These are phyloP conservation scores for Xerocomus amazonicus DNA, from an alignment of 1,284 basidiomycete species.

Conservation along the genomic window DNA sequence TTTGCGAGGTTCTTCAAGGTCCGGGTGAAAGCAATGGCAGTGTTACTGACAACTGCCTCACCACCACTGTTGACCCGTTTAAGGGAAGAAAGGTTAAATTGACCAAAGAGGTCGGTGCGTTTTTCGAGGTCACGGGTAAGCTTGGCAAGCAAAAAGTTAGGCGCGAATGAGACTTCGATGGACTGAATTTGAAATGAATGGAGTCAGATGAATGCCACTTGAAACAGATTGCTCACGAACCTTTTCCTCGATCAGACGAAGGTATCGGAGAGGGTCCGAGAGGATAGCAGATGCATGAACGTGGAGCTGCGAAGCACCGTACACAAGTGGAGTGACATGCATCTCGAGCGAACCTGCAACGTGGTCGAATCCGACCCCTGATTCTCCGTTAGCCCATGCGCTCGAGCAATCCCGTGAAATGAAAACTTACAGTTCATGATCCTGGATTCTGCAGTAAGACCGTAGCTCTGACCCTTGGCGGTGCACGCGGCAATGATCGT, in stretches of 20 bases:
- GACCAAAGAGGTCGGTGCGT: constrained; percentile 22
- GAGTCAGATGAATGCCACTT: background rate
- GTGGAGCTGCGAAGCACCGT: constrained; percentile 31
- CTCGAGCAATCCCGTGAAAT: background rate
- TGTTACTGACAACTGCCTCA: constrained; percentile 37
- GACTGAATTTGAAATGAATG: constrained; percentile 19
- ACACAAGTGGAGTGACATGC: constrained; percentile 29
- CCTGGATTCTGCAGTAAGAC: constrained; percentile 24
- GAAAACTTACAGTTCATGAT: constrained; percentile 32
- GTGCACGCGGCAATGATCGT: constrained; percentile 26
- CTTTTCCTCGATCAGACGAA: constrained; percentile 30
- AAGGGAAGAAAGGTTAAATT: constrained; percentile 24
- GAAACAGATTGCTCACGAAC: background rate
- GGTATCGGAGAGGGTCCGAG: constrained; percentile 26
- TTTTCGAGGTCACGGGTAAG: constrained; percentile 34
- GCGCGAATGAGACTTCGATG: constrained; percentile 36
- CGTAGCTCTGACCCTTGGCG: constrained; percentile 25
- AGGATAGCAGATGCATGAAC: constrained; percentile 33
- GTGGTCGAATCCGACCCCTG: constrained; percentile 38
- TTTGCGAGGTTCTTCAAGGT: constrained; percentile 33
- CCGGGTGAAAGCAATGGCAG: constrained; percentile 36
- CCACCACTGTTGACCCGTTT: constrained; percentile 35
- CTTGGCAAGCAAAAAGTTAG: constrained; percentile 44
- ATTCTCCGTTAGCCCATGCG: constrained; percentile 5
- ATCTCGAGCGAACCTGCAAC: constrained; percentile 36